Percentiles rank a stretch among this genome's conserved stretches.
Conservation (phyloP, 495 filamentous ascomycete species). For the Penicillium antarcticum region DNA sequence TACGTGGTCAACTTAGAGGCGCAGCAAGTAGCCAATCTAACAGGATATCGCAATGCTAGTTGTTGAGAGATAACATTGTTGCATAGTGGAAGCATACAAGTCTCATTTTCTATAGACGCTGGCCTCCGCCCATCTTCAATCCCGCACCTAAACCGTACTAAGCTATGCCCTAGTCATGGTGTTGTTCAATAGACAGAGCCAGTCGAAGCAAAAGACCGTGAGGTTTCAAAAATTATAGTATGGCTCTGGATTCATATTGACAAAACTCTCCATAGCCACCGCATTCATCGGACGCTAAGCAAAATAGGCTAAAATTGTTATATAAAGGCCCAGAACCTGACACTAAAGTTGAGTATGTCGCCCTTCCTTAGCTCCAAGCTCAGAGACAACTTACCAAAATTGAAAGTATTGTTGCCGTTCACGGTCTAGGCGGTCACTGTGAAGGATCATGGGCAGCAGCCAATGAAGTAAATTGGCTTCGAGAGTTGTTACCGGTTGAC, state of each 20-base stretch:
- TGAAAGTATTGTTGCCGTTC: constrained; percentile 25
- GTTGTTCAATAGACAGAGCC: not conserved
- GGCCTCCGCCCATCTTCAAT: no score
- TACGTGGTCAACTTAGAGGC: no score
- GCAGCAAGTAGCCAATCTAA: no score
- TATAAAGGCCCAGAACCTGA: not conserved
- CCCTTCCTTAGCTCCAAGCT: not conserved
- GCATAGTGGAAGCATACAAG: no score
- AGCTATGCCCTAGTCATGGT: not conserved
- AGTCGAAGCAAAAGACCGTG: not conserved
- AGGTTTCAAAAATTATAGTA: no score
- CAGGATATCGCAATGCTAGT: no score
- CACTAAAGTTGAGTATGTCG: not conserved
- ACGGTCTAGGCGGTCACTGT: constrained; percentile 27
- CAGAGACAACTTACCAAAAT: not conserved
- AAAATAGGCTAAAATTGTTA: not conserved
- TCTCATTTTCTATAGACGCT: no score
- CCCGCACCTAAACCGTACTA: not conserved
- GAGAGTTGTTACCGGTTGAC: constrained; percentile 42
- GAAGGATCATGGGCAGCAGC: constrained; percentile 35
- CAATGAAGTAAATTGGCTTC: constrained; percentile 44
- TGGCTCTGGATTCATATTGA: not conserved
- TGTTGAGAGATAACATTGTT: no score
- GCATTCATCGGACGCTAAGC: not conserved
- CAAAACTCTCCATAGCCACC: not conserved